These are phyloP conservation scores for Striga asiatica DNA, from an alignment of 257 asterid genomes.

Conservation along the genomic window DNA sequence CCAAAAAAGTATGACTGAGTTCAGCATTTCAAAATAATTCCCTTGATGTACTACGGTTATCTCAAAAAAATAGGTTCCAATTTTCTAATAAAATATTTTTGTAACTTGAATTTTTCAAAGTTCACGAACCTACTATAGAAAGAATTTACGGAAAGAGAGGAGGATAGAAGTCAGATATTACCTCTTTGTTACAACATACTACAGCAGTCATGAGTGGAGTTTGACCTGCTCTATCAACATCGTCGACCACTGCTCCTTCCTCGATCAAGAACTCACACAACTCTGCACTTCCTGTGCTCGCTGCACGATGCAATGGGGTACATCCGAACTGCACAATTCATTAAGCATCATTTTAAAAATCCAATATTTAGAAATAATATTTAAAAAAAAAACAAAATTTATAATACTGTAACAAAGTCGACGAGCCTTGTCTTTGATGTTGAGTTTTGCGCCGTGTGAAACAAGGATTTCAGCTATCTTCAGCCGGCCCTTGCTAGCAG, in stretches of 20 bases:
- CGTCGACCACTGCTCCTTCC: conserved; percentile 97
- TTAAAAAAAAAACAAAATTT: no score
- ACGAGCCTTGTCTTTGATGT: conserved; percentile 78
- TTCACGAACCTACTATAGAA: not conserved
- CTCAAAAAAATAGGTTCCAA: no score
- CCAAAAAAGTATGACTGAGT: not conserved
- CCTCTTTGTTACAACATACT: conserved; percentile 63
- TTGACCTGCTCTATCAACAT: conserved; percentile 70
- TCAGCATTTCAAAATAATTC: no score
- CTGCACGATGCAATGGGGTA: conserved; percentile 98
- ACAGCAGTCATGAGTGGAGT: conserved; percentile 95
- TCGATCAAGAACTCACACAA: conserved; percentile 73
- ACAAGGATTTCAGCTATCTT: conserved; percentile 70
- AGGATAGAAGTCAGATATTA: conserved; percentile 12
- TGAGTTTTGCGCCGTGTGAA: conserved; percentile 73
- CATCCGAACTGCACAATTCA: conserved; percentile 58
- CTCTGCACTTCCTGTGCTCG: conserved; percentile 67
- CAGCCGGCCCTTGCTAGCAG: conserved; percentile 87
- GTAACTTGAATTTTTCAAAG: no score
- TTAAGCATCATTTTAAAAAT: conserved; percentile 5
- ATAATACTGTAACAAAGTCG: no score
- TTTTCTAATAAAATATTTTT: no score
- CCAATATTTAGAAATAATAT: conserved; percentile 6
- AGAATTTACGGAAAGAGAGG: not conserved
- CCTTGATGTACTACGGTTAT: no score